These are phyloP conservation scores for Metschnikowia kunwiensis DNA, from an alignment of 805 yeast species.

Conservation along the genomic window DNA sequence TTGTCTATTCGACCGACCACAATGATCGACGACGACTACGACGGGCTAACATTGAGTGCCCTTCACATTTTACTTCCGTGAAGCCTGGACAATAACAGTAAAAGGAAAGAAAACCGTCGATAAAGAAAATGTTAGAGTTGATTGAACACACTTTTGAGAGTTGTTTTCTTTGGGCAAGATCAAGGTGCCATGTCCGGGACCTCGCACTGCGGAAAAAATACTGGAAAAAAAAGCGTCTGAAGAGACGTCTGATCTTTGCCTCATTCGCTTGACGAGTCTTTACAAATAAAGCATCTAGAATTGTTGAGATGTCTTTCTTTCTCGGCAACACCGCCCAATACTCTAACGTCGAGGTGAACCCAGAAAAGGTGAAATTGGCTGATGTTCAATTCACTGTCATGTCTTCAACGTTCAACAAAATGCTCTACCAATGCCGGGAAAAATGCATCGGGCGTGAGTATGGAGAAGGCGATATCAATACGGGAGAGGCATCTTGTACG, in stretches of 20 bases:
- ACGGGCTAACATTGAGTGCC: too few species aligned
- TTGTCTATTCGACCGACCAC: too few species aligned
- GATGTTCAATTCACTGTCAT: constrained; percentile 67
- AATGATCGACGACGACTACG: too few species aligned
- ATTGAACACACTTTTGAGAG: too few species aligned
- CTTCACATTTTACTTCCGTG: too few species aligned
- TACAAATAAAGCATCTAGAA: too few species aligned
- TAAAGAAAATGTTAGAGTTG: too few species aligned
- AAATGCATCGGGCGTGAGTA: constrained; percentile 88
- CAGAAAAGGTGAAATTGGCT: constrained; percentile 60
- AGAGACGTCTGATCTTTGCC: neutral
- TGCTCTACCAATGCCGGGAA: constrained; percentile 58
- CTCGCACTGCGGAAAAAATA: too few species aligned
- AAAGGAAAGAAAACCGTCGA: too few species aligned
- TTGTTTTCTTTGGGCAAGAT: too few species aligned
- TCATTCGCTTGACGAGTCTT: neutral
- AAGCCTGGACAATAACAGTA: too few species aligned
- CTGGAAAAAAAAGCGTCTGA: neutral
- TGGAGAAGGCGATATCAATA: constrained; percentile 78
- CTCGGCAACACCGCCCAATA: constrained; percentile 46
- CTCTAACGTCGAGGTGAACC: constrained; percentile 49
- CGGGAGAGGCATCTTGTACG: constrained; percentile 79
- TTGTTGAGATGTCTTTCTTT: constrained; percentile 64
- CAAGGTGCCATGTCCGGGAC: too few species aligned
- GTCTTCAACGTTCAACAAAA: constrained; percentile 36